A percentile compares a stretch with the other conserved stretches of the same genome.
phyloP scores from a whole-genome alignment of 169 alveolate genomes.

The Plasmodium chabaudi region DNA sequence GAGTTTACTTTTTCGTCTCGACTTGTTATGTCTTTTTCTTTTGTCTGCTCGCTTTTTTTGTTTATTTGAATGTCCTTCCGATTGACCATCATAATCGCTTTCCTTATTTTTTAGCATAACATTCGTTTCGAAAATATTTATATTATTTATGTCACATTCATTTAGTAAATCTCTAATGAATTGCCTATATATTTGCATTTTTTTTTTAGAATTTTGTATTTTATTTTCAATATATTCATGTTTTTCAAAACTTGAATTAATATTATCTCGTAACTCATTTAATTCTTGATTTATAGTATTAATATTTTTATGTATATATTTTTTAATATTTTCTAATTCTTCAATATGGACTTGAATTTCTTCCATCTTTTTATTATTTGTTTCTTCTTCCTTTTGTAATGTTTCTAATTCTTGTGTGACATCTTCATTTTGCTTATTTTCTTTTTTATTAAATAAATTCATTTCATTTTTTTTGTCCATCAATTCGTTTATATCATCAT shows the following conservation, averaged over 20 bases:
- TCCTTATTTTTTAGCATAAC: constrained; percentile 3
- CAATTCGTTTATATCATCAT: constrained; percentile 58
- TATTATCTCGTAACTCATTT: constrained; percentile 25
- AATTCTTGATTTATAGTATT: constrained; percentile 34
- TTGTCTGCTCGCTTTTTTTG: neutral
- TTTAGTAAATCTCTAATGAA: constrained; percentile 31
- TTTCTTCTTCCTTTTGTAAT: constrained; percentile 9
- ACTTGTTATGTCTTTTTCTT: neutral
- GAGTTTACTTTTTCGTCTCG: constrained; percentile 11
- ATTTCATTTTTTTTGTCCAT: constrained; percentile 52
- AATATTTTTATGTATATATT: constrained; percentile 7
- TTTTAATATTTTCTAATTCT: constrained; percentile 12
- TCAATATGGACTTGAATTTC: neutral
- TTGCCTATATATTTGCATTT: constrained; percentile 28
- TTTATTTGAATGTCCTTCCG: neutral
- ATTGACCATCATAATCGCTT: neutral
- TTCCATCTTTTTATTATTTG: constrained; percentile 1
- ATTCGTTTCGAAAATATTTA: constrained; percentile 20
- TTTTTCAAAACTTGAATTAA: constrained; percentile 34
- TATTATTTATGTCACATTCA: constrained; percentile 61
- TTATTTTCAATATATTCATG: constrained; percentile 35
- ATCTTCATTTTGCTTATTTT: constrained; percentile 10
- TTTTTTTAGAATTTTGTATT: constrained; percentile 26
- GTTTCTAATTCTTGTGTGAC: neutral
- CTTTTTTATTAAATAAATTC: neutral